Evolutionary conservation across 352 stramenopile species (phyloP), one percentile per base, ranked within the genome.

Genomic region (Globisporangium lucens): DNA sequence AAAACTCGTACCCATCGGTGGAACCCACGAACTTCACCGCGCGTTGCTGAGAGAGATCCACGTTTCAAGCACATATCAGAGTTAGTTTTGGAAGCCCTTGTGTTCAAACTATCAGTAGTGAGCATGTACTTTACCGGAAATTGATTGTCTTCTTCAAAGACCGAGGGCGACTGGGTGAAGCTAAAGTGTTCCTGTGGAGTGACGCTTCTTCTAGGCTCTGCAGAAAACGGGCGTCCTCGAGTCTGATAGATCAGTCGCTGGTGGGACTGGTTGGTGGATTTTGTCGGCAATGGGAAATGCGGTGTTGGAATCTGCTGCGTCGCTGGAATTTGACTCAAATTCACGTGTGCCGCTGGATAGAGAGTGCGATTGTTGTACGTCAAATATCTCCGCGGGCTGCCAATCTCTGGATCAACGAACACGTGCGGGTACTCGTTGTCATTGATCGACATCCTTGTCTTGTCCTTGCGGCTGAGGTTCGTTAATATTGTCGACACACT

Each of bases 271-370:
- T 12, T 56, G 17, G 20, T 20, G 9, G 22, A 30, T 7, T 43
- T 53, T 27, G 61, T 33, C n/a, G 46, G 52, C 15, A 63, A 10
- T 20, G 61, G 76, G 49, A 83, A 85, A 66, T 70, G 71, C 20
- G 57, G 29, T 2, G 82, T 93, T 15, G 80, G 73, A 9, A 93
- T 79, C 22, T 91, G 75, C 43, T 93, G 84, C 0, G 82, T 83
- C 1, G 65, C 57, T 0, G 84, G 84, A 10, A 93, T 64, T 30
- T 70, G 63, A 51, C 71, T 86, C 53, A 93, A 53, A 36, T 91
- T 79, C 38, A 93, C 70, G 29, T 76, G 80, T 0, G 69, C 61
- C 2, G 78, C 66, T 1, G 80, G 83, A 41, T 87, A 89, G 17
- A 87, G 17, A 3, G 64, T 64, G 0, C 83, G 65, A 38, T 70